Conservation (phyloP, 108 stramenopile genomes). For the Chaetoceros tenuissimus region DNA sequence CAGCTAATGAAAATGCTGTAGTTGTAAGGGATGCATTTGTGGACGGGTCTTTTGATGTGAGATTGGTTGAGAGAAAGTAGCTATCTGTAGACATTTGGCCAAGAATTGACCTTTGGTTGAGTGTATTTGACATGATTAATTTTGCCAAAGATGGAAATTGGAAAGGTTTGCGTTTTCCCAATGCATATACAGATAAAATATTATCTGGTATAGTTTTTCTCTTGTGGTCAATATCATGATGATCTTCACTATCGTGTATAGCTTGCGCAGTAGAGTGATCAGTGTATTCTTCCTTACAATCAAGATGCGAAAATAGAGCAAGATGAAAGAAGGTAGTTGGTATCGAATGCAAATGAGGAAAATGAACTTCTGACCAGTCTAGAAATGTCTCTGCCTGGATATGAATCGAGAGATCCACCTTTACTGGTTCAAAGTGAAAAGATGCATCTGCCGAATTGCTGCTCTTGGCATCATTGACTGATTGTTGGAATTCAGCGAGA, state of each 20-base stretch:
- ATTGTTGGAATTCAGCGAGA: no score
- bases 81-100: background rate
- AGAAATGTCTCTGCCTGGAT: no score
- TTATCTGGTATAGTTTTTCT: background rate
- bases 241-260: no score
- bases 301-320: background rate
- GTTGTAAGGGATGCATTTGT: background rate
- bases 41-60: background rate
- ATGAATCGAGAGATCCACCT: no score
- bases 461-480: no score
- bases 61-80: background rate
- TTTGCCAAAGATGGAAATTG: background rate
- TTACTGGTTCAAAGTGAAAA: no score
- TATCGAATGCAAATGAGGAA: background rate
- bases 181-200: background rate
- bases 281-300: background rate
- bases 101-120: background rate
- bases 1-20: background rate
- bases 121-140: no score
- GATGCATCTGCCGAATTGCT: no score
- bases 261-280: background rate
- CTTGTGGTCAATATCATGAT: no score
- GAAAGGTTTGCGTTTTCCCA: background rate
- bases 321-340: background rate
- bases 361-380: background rate